Evolutionary conservation across 257 asterid genomes (phyloP).

Genomic region (Solanum piurae): DNA sequence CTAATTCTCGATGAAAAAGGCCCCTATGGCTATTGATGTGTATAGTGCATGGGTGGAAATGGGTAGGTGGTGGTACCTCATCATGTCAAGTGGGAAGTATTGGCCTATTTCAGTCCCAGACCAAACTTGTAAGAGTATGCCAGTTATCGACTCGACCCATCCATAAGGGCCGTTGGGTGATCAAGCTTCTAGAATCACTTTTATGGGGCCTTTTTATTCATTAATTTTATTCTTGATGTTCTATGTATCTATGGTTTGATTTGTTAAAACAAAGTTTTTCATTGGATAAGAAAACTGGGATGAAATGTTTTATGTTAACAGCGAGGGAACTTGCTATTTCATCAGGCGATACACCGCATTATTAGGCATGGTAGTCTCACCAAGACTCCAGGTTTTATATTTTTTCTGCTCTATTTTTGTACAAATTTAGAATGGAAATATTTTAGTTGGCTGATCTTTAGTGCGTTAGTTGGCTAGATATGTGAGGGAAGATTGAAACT

Average conservation of each 20-base stretch:
- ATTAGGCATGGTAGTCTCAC: constrained; percentile 24
- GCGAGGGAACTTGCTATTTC: background rate
- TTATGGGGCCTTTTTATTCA: background rate
- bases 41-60: background rate
- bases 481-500: constrained; percentile 32
- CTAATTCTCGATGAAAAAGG: background rate
- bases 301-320: constrained; percentile 20
- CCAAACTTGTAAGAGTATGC: background rate
- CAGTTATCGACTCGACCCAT: background rate
- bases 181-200: background rate
- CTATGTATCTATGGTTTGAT: background rate
- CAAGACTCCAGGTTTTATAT: constrained; percentile 25
- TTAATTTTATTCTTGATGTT: background rate
- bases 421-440: background rate
- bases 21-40: background rate
- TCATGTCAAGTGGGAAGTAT: background rate
- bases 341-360: background rate
- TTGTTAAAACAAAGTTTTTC: constrained; percentile 12
- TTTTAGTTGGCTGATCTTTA: constrained; percentile 47
- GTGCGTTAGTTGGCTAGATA: constrained; percentile 45
- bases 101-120: background rate
- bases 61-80: background rate
- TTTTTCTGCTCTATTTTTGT: background rate
- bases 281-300: constrained; percentile 17
- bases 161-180: background rate